phyloP scores from a whole-genome alignment of 768 basidiomycete species.

The Agaricus blazei region DNA sequence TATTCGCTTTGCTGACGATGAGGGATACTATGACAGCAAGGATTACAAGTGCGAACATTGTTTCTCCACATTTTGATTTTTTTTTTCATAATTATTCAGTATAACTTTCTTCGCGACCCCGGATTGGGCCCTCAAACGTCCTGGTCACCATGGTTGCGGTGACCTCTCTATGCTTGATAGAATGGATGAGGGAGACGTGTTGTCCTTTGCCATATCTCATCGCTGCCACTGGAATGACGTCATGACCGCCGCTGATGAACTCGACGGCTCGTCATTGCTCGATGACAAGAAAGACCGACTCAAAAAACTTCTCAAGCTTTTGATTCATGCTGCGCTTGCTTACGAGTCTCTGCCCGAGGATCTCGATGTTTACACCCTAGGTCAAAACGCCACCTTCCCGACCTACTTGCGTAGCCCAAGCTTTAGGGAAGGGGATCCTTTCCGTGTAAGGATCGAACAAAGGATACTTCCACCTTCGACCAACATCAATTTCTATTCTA shows the following conservation, averaged over 20 bases:
- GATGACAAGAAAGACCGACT: conserved; percentile 43
- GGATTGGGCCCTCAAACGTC: conserved; percentile 32
- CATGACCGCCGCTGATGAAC: conserved; percentile 1
- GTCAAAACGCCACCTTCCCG: conserved; percentile 49
- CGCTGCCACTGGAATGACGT: conserved; percentile 6
- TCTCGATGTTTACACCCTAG: conserved; percentile 31
- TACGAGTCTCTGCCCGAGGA: conserved; percentile 51
- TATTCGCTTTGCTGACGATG: conserved; percentile 19
- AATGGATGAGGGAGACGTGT: not conserved
- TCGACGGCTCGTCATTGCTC: conserved; percentile 15
- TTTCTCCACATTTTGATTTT: not conserved
- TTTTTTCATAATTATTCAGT: conserved; percentile 19
- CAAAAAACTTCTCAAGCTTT: conserved; percentile 51
- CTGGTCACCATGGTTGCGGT: conserved; percentile 14
- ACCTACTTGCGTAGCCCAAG: conserved; percentile 38
- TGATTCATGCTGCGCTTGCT: conserved; percentile 47
- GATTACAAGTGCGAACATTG: conserved; percentile 1
- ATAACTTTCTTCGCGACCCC: conserved; percentile 52
- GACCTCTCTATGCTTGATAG: conserved; percentile 2
- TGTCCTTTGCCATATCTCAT: conserved; percentile 18
- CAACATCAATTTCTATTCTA: conserved; percentile 45
- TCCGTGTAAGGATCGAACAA: conserved; percentile 37
- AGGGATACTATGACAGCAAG: conserved; percentile 11
- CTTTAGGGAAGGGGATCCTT: conserved; percentile 37
- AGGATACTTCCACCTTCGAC: conserved; percentile 27